Percentiles rank a stretch among this genome's conserved stretches.
These are phyloP conservation scores for Lizanozyma gosingica DNA, from an alignment of 1,139 yeast genomes.

Conservation along the genomic window DNA sequence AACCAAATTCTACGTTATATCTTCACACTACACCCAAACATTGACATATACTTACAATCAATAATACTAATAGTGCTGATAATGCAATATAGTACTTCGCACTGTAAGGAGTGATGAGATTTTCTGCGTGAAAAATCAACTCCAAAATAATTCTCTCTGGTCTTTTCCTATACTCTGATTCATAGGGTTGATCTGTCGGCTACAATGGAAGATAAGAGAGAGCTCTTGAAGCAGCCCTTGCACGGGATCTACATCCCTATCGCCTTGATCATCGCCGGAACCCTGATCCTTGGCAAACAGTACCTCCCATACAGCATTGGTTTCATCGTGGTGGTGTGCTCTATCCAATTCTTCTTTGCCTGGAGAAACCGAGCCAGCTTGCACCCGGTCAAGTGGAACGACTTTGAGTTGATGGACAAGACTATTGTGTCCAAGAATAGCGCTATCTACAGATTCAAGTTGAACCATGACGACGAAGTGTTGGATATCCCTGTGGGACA, in stretches of 20 bases:
- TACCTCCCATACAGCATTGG: constrained; percentile 44
- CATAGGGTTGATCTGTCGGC: too few species aligned
- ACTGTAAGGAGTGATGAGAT: too few species aligned
- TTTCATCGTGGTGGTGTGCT: constrained; percentile 37
- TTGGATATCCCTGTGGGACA: constrained; percentile 67
- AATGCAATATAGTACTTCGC: too few species aligned
- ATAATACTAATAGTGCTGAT: too few species aligned
- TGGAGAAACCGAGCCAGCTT: constrained; percentile 40
- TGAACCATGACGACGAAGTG: constrained; percentile 50
- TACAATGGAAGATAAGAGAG: constrained; percentile 27
- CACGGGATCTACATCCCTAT: constrained; percentile 70
- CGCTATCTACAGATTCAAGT: constrained; percentile 65
- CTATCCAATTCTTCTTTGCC: constrained; percentile 40
- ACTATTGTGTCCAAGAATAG: constrained; percentile 60
- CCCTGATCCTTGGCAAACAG: constrained; percentile 42
- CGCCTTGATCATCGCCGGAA: constrained; percentile 52
- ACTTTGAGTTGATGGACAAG: constrained; percentile 61
- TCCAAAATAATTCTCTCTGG: too few species aligned
- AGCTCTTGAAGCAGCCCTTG: constrained; percentile 50
- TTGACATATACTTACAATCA: too few species aligned
- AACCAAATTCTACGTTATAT: too few species aligned
- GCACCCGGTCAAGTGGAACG: constrained; percentile 46
- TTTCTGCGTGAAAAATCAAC: too few species aligned
- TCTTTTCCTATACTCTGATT: too few species aligned
- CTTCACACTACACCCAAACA: too few species aligned